A percentile compares a stretch with the other conserved stretches of the same genome.
phyloP scores from a whole-genome alignment of 805 yeast genomes.

The Ogataea saltuana region DNA sequence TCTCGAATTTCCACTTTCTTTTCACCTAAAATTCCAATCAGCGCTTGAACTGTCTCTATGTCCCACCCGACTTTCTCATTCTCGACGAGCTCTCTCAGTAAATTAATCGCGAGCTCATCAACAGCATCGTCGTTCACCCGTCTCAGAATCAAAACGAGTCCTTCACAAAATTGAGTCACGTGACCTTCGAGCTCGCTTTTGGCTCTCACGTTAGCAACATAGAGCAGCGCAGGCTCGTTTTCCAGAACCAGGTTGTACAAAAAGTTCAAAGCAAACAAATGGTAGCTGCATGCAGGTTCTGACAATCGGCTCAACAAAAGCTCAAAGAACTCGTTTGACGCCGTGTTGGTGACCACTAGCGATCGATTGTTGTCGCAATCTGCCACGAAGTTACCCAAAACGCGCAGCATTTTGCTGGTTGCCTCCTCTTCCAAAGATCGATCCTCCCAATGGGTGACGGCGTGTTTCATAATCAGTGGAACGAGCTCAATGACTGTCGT shows the following conservation, averaged over 20 bases:
- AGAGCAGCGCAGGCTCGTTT: not conserved
- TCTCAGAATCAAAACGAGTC: too few species aligned
- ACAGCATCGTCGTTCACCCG: too few species aligned
- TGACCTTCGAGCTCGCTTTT: not conserved
- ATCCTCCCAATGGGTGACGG: not conserved
- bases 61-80: too few species aligned
- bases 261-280: constrained; percentile 16
- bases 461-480: constrained; percentile 5
- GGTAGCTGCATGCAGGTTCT: not conserved
- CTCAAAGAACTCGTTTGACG: not conserved
- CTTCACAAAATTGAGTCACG: not conserved
- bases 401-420: constrained; percentile 8
- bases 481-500: constrained; percentile 3
- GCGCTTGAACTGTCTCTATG: not conserved
- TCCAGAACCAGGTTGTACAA: constrained; percentile 17
- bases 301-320: constrained; percentile 5
- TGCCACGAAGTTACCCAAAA: constrained; percentile 22
- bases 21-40: constrained; percentile 2
- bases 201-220: constrained; percentile 2
- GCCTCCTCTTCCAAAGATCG: constrained; percentile 2
- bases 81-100: constrained; percentile 20
- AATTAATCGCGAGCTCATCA: too few species aligned
- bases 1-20: not conserved
- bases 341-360: constrained; percentile 1
- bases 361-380: constrained; percentile 14